Conservation (phyloP, 2,329 filamentous ascomycete species). For the Cladobotryum protrusum region DNA sequence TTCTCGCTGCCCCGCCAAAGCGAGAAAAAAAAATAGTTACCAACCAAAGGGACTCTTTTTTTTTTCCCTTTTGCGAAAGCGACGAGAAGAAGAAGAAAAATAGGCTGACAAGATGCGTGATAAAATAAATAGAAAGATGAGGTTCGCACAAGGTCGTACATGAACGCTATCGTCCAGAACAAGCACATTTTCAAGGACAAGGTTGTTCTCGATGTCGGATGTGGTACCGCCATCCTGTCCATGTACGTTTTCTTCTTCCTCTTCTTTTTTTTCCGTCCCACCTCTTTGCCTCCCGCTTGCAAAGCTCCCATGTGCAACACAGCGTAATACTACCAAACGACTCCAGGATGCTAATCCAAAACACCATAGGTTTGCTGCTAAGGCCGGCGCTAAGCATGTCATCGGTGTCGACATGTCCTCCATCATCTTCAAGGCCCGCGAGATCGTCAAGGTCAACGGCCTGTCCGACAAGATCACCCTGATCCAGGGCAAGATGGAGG, state of each 20-base stretch:
- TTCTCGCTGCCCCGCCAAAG: conserved; percentile 11
- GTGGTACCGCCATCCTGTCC: conserved; percentile 94
- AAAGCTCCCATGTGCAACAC: no score
- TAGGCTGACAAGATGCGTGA: conserved; percentile 17
- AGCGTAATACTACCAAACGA: background rate
- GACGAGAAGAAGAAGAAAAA: background rate
- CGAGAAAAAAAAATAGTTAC: no score
- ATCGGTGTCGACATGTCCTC: conserved; percentile 99
- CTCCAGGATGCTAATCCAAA: background rate
- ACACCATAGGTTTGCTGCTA: conserved; percentile 77
- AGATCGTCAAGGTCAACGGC: conserved; percentile 90
- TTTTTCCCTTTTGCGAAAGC: no score
- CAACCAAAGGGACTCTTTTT: no score
- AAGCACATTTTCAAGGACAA: conserved; percentile 81
- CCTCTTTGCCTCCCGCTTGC: background rate
- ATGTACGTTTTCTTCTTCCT: conserved; percentile 58
- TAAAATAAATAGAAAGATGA: conserved; percentile 77
- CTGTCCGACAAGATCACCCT: conserved; percentile 95
- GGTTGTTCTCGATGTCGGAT: conserved; percentile 92
- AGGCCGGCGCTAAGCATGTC: conserved; percentile 95
- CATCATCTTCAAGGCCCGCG: conserved; percentile 95
- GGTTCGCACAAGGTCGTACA: conserved; percentile 92
- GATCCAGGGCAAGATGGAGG: conserved; percentile 99
- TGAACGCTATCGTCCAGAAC: conserved; percentile 96
- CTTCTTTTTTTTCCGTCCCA: conserved; percentile 5